Evolutionary conservation across 345 rosid genomes (phyloP), one percentile per base, ranked within the genome.

Genomic region (Populus davidiana): DNA sequence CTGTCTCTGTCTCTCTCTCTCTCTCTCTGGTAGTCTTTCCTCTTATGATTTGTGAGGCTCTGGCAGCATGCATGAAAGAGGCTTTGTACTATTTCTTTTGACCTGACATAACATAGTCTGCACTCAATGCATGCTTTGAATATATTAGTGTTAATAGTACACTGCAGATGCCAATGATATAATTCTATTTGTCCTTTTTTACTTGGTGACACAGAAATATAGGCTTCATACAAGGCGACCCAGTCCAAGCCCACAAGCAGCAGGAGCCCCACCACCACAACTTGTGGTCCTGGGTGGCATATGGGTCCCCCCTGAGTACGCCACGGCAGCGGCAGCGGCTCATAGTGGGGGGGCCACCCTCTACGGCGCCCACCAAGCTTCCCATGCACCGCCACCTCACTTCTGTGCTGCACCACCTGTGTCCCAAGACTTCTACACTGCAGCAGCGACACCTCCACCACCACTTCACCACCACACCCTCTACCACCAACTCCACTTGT

Each of bases 211-310:
- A 81, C 93, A 96, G 99, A 96, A 96, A 86, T 96, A 92, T 81
- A 85, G 99, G 88, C 94, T 96, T 33, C 99, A 96, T 84, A 96
- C 99, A 5, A 89, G 99, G 77, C 85, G 99, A 84, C 97, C 98
- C 43, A 92, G 97, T 83, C 92, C 98, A 72, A 93, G 90, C 87
- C 94, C 96, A 82, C 98, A 91, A 81, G 82, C 89, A 43, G 70
- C 93, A 23, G 91, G 91, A 68, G 87, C 85, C 1, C 82, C 87
- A 11, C 67, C 90, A 7, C 90, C 95, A 1, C 98, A 87, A 83
- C 85, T 96, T 23, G 93, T 96, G 16, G 95, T 96, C 84, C 84
- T 95, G 75, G 98, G 98, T 13, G 86, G 97, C 72, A 92, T 96
- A 43, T 96, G 97, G 99, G 96, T 96, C 71, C 97, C 98, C 17